A percentile compares a stretch with the other conserved stretches of the same genome.
phyloP scores from a whole-genome alignment of 805 yeast species.

The Vanderwaltozyma polyspora region DNA sequence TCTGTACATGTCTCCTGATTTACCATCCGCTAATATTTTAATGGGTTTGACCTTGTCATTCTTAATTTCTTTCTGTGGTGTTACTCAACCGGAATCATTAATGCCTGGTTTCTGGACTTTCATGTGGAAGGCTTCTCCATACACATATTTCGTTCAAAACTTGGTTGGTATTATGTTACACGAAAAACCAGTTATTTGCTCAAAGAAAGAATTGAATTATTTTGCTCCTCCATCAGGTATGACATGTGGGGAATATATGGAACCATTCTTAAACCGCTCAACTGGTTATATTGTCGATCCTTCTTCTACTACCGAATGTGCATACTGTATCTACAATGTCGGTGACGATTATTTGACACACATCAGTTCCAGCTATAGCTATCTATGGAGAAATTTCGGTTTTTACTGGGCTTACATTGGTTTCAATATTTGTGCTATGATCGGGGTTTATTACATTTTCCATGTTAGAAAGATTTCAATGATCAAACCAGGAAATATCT shows the following conservation, averaged over 20 bases:
- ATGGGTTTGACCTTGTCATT: constrained; percentile 46
- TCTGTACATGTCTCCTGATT: constrained; percentile 50
- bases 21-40: constrained; percentile 55
- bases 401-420: constrained; percentile 44
- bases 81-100: constrained; percentile 41
- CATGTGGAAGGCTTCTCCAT: constrained; percentile 66
- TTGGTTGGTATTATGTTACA: constrained; percentile 40
- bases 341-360: constrained; percentile 39
- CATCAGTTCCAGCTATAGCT: constrained; percentile 33
- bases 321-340: constrained; percentile 35
- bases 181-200: constrained; percentile 41
- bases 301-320: constrained; percentile 36
- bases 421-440: constrained; percentile 40
- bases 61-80: constrained; percentile 58
- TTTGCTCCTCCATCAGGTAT: constrained; percentile 46
- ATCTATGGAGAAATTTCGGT: constrained; percentile 60
- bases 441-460: constrained; percentile 22
- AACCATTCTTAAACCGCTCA: constrained; percentile 28
- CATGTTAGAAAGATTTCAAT: constrained; percentile 14
- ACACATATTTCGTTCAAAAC: constrained; percentile 57
- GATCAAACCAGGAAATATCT: constrained; percentile 14
- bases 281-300: constrained; percentile 53
- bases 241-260: constrained; percentile 53
- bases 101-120: constrained; percentile 82
- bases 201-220: constrained; percentile 35